Conservation (phyloP, 2,329 filamentous ascomycete genomes). For the Clonostachys rhizophaga region DNA sequence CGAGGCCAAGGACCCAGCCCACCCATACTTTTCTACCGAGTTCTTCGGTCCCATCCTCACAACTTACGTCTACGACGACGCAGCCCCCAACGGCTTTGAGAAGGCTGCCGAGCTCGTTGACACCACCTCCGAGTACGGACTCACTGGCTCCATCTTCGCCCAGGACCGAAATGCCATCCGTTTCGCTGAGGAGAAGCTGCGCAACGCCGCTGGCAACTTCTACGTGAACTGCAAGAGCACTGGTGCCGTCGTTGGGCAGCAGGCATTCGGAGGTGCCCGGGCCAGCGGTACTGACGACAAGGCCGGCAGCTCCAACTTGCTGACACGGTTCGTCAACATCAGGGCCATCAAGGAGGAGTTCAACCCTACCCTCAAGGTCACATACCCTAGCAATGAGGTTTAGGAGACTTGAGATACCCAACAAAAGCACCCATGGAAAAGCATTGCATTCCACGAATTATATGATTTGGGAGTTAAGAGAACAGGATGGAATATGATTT, state of each 20-base stretch:
- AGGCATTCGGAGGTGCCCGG: slow-evolving; percentile 65
- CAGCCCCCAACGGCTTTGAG: slow-evolving; percentile 48
- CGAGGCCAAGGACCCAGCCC: slow-evolving; percentile 65
- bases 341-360: slow-evolving; percentile 76
- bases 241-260: slow-evolving; percentile 68
- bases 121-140: slow-evolving; percentile 67
- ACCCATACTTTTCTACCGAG: slow-evolving; percentile 71
- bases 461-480: too few relatives aligned
- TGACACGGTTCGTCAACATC: slow-evolving; percentile 63
- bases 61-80: slow-evolving; percentile 74
- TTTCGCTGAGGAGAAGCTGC: slow-evolving; percentile 64
- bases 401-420: slow-evolving; percentile 15
- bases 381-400: slow-evolving; percentile 68
- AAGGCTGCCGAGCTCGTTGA: slow-evolving; percentile 62
- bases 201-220: slow-evolving; percentile 76
- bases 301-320: slow-evolving; percentile 60
- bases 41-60: slow-evolving; percentile 78
- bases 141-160: slow-evolving; percentile 75
- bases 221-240: slow-evolving; percentile 84
- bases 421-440: not conserved
- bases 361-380: slow-evolving; percentile 53
- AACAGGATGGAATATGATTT: too few relatives aligned
- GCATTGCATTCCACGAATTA: too few relatives aligned
- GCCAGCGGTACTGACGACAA: slow-evolving; percentile 72
- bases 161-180: slow-evolving; percentile 61